Evolutionary conservation across 441 rosid species (phyloP).

Genomic region (Aleurites moluccanus): DNA sequence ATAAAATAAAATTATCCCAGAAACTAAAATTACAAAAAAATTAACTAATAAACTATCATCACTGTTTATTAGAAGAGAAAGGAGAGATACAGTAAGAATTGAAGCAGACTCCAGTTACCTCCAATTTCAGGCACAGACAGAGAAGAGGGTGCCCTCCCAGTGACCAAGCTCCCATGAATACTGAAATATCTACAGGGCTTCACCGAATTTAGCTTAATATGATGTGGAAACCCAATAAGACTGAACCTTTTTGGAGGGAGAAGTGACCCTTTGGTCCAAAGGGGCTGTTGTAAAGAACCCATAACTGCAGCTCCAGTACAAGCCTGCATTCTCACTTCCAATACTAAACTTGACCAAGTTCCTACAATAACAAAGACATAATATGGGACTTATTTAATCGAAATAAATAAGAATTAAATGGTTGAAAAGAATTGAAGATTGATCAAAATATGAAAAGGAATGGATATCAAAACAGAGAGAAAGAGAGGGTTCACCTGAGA

Average conservation of each 20-base stretch:
- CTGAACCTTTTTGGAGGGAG: slow-evolving; percentile 31
- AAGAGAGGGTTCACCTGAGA: background rate
- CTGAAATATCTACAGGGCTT: slow-evolving; percentile 40
- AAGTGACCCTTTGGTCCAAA: slow-evolving; percentile 36
- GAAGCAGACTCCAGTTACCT: slow-evolving; percentile 32
- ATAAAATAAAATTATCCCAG: background rate
- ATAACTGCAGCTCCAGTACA: slow-evolving; percentile 46
- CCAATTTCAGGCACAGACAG: slow-evolving; percentile 48
- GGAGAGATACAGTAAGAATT: background rate
- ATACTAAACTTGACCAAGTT: background rate
- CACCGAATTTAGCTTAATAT: slow-evolving; percentile 37
- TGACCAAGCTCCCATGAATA: slow-evolving; percentile 46
- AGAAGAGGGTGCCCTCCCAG: slow-evolving; percentile 50
- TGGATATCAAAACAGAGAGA: background rate
- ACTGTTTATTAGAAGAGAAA: background rate
- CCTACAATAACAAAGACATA: background rate
- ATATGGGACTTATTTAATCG: background rate
- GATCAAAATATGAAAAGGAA: background rate
- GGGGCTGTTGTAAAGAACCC: slow-evolving; percentile 60
- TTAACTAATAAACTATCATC: background rate
- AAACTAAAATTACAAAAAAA: background rate
- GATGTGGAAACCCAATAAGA: slow-evolving; percentile 38
- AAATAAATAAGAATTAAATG: background rate
- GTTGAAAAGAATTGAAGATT: background rate
- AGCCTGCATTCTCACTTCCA: slow-evolving; percentile 43